These are phyloP conservation scores for Elsinoe ampelina DNA, from an alignment of 2,329 filamentous ascomycete genomes.

Conservation along the genomic window DNA sequence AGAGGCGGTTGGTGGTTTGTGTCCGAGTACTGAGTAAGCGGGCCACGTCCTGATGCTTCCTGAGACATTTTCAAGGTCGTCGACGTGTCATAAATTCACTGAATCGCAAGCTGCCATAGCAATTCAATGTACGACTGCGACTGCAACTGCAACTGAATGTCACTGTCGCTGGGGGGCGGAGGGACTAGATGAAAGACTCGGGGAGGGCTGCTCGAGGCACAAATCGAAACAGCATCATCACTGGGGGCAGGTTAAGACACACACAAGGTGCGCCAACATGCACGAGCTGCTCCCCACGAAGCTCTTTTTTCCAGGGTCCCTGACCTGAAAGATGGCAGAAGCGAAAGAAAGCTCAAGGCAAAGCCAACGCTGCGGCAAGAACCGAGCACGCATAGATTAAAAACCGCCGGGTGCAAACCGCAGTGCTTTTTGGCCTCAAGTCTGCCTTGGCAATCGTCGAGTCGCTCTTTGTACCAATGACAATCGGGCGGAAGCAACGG, in stretches of 20 bases:
- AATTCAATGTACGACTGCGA: no score
- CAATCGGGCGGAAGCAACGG: not conserved
- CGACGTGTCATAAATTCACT: not conserved
- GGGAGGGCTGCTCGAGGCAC: no score
- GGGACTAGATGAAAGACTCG: no score
- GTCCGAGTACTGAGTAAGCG: conserved; percentile 9
- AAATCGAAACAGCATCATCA: no score
- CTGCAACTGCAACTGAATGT: no score
- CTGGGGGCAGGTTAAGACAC: no score
- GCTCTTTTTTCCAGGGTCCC: no score
- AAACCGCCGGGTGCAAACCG: no score
- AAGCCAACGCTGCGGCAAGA: not conserved
- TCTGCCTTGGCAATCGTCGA: not conserved
- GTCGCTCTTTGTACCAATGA: not conserved
- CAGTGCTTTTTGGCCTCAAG: not conserved
- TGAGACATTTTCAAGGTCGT: not conserved
- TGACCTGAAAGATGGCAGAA: not conserved
- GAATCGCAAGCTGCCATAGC: not conserved
- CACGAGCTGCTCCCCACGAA: no score
- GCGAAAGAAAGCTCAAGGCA: not conserved
- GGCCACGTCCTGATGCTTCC: not conserved
- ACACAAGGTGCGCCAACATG: no score
- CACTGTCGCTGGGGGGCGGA: no score
- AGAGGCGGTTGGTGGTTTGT: conserved; percentile 3
- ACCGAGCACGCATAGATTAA: conserved; percentile 2